Evolutionary conservation across 169 alveolate genomes (phyloP).

Genomic region (Babesia ovis): DNA sequence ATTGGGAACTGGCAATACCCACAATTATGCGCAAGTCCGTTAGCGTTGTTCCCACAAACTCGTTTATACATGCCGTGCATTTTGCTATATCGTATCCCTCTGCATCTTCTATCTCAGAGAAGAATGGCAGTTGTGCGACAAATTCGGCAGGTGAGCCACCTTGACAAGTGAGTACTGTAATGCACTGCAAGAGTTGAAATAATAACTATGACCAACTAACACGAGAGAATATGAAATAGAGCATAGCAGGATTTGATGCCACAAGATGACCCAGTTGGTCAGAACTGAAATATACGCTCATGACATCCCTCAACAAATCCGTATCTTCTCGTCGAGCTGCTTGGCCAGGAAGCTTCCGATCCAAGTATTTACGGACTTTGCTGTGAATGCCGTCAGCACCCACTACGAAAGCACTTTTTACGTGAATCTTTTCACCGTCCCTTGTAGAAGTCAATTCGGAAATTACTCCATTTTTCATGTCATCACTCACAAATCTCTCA

Average conservation of each 20-base stretch:
- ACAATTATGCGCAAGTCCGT: conserved; percentile 70
- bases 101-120: conserved; percentile 75
- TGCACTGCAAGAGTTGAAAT: conserved; percentile 29
- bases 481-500: conserved; percentile 38
- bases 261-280: conserved; percentile 71
- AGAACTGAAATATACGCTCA: conserved; percentile 86
- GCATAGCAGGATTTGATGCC: conserved; percentile 79
- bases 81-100: conserved; percentile 13
- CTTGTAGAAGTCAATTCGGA: conserved; percentile 44
- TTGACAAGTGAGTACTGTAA: conserved; percentile 87
- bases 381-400: conserved; percentile 75
- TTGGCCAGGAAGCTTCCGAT: conserved; percentile 52
- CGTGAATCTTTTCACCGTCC: conserved; percentile 20
- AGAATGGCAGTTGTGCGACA: conserved; percentile 89
- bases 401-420: conserved; percentile 55
- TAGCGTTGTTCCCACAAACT: conserved; percentile 65
- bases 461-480: conserved; percentile 22
- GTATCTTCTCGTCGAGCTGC: conserved; percentile 58
- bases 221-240: conserved; percentile 83
- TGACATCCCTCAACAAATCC: conserved; percentile 74
- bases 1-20: not conserved
- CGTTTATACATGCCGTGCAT: conserved; percentile 68
- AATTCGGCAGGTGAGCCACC: conserved; percentile 85
- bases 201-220: conserved; percentile 2
- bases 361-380: conserved; percentile 73